Base-by-base conservation (phyloP, 2,329 filamentous ascomycete genomes). In the Cladosporium cucumerinum region DNA sequence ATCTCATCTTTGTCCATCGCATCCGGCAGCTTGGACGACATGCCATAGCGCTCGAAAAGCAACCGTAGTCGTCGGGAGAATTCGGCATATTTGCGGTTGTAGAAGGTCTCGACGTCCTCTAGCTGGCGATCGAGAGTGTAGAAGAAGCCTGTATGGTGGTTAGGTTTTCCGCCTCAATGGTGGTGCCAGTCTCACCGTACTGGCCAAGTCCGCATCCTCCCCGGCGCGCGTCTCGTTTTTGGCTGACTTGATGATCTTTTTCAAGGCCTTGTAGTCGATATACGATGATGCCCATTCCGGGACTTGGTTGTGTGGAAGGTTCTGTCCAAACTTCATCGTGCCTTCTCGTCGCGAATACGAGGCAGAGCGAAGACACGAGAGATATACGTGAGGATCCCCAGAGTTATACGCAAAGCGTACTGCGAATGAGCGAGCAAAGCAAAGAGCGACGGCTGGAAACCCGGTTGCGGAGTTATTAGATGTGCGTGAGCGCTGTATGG, bases 41-140 rank as follows among this genome's bases (percentile, higher is more conserved):
- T 85, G 69, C 92, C 93, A 82, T 97, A 97, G 69, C 92, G 88
- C 70, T 95, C 92, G 77, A 96, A 89, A 28, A 98, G 84, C 16
- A 97, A 85, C 71, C 92, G 93, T 70, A 98, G 82, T 39, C 94
- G 89, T 66, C 95, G 89, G 43, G 89, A 88, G 67, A 89, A 89
- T 72, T 98, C 94, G 67, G 87, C 85, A 74, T 93, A 92, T 77
- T 97, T 97, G 77, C 93, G 96, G 81, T 96, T 97, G 83, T 97
- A 98, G 78, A 99, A 98, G 60, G 87, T 86, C 78, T 97, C 93
- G 77, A 99, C 94, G 79, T 96, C 91, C 82, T 99, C 95, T 74
- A 99, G 89, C 76, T 98, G 97, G 72, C 95, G 91, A 77, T 99
- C 95, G 77, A 99, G 88, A 69, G 90, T 91, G 78, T 94, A 97